Conservation (phyloP, 2,329 filamentous ascomycete genomes). For the Pyrenophora seminiperda region DNA sequence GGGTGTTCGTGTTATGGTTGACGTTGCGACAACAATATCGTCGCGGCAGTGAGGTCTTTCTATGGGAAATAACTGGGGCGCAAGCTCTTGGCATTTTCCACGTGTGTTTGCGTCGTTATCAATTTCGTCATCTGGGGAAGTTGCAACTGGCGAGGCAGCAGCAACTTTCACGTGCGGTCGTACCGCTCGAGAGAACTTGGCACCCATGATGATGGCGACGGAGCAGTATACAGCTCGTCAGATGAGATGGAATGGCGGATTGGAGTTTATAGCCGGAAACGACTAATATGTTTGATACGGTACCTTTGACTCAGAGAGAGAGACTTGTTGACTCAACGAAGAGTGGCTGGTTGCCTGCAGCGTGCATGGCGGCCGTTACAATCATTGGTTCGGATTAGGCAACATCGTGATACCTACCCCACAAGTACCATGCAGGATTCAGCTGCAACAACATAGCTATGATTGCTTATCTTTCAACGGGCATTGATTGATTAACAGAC, state of each 20-base stretch:
- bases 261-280: not conserved
- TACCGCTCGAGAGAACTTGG: slow-evolving; percentile 32
- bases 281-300: not conserved
- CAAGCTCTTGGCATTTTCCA: slow-evolving; percentile 15
- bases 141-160: slow-evolving; percentile 20
- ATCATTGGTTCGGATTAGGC: slow-evolving; percentile 24
- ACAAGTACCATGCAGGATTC: not conserved
- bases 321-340: slow-evolving; percentile 33
- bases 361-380: slow-evolving; percentile 26
- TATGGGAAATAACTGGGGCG: not conserved
- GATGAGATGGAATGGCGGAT: slow-evolving; percentile 6
- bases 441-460: not conserved
- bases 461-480: not conserved
- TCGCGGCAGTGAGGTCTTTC: slow-evolving; percentile 8
- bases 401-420: slow-evolving; percentile 3
- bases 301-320: slow-evolving; percentile 28
- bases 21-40: slow-evolving; percentile 13
- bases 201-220: slow-evolving; percentile 31
- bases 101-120: slow-evolving; percentile 17
- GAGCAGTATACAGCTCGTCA: not conserved
- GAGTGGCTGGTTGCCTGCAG: slow-evolving; percentile 36
- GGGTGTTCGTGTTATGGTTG: not conserved
- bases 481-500: not conserved
- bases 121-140: slow-evolving; percentile 18
- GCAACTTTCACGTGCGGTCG: slow-evolving; percentile 25